Evolutionary conservation across 139 green algal species (phyloP), one percentile per base, ranked within the genome.

Genomic region (Coelastrella sp.): DNA sequence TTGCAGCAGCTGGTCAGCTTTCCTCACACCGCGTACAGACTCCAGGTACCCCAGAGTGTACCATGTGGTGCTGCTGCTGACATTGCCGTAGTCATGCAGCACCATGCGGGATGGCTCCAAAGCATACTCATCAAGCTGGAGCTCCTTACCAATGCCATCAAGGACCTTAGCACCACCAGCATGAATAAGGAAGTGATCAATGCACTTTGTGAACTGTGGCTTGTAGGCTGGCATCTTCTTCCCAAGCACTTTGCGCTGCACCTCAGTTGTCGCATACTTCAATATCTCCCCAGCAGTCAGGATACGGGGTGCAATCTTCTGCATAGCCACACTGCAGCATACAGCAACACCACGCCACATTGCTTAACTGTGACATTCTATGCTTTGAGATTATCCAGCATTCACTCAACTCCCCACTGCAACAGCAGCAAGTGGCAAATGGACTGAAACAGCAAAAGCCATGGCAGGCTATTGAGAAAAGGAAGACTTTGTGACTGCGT

Each of bases 21-120:
- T 87, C 13, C 72, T 66, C 25, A 90, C 87, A 3, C 91, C 91
- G 19, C 87, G 73, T 75, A 89, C 53, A 37, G 71, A 89, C 83
- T 94, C 91, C 21, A 92, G 25, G 63, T 89, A 89, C 23, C 79
- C 88, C 85, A 94, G 64, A n/a, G 91, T 91, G 88, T 94, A 94
- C 91, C 91, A 93, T 19, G 91, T 94, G 71, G 87, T 92, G 77
- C 75, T 88, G 83, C 57, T 66, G 38, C 79, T 89, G 2, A 94
- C 87, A 77, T 93, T 93, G 45, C 91, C 87, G 35, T 87, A 88
- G 77, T 88, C 87, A n/a, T 85, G 53, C 71, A 92, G 89, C 78
- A 92, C 89, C 11, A 73, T 67, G 23, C 88, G 81, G 2, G 67
- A 87, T 34, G 90, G 88, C 81, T 87, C 85, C 74, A 93, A 62